Evolutionary conservation across 306 rosid species (phyloP).

Genomic region (Trifolium dubium): DNA sequence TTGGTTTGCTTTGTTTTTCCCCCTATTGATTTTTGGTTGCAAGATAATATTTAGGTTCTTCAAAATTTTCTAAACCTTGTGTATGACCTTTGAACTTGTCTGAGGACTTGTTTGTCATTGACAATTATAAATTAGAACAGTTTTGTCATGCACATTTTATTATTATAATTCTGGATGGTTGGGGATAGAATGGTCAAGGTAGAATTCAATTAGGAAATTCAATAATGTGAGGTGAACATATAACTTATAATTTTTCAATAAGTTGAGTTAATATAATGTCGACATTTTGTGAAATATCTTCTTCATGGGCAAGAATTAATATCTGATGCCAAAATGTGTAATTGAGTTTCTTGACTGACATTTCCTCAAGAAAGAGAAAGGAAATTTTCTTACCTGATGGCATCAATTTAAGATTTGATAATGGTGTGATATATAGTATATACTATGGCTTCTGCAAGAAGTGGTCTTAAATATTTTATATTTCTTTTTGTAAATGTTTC

Average conservation of each 20-base stretch:
- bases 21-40: conserved; percentile 30
- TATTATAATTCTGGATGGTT: conserved; percentile 12
- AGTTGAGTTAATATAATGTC: conserved; percentile 15
- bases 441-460: conserved; percentile 35
- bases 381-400: conserved; percentile 29
- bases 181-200: conserved; percentile 16
- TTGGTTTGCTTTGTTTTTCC: conserved; percentile 39
- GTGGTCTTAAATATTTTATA: conserved; percentile 16
- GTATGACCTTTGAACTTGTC: conserved; percentile 15
- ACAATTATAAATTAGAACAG: conserved; percentile 8
- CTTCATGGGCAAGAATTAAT: conserved; percentile 17
- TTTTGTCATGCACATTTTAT: conserved; percentile 22
- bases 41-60: conserved; percentile 21
- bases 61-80: conserved; percentile 16
- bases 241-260: not conserved
- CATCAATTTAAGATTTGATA: conserved; percentile 25
- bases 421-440: conserved; percentile 5
- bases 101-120: conserved; percentile 13
- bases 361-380: not conserved
- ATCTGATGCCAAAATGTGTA: conserved; percentile 28
- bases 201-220: conserved; percentile 19
- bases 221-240: not conserved
- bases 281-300: conserved; percentile 3
- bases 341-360: conserved; percentile 18
- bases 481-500: not conserved